Evolutionary conservation across 495 filamentous ascomycete genomes (phyloP).

Genomic region (Rostrohypoxylon terebratum): DNA sequence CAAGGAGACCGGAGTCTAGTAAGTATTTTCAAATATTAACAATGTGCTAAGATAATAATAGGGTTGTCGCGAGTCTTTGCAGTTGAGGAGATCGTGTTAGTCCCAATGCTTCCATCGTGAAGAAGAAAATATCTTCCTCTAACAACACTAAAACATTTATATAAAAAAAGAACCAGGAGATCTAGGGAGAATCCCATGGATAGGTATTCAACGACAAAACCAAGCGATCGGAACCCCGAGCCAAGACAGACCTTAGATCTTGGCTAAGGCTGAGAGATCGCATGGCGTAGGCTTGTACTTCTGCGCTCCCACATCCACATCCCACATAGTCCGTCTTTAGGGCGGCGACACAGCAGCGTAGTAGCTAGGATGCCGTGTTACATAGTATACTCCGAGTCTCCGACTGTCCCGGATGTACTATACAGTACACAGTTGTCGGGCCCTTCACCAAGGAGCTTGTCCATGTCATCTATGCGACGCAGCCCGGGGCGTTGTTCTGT

Average conservation of each 20-base stretch:
- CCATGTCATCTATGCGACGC: conserved; percentile 1
- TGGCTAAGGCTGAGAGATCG: conserved; percentile 3
- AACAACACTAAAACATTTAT: neutral
- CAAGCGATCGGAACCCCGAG: neutral
- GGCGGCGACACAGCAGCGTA: neutral
- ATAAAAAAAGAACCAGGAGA: neutral
- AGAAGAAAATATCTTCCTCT: neutral
- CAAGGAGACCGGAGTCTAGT: neutral
- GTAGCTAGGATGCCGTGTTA: neutral
- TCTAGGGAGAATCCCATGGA: neutral
- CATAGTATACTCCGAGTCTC: neutral
- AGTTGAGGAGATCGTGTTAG: neutral
- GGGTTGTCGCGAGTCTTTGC: neutral
- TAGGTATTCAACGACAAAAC: neutral
- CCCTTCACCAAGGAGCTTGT: neutral
- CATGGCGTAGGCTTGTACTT: conserved; percentile 1
- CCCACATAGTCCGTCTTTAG: conserved; percentile 1
- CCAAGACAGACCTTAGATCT: conserved; percentile 1
- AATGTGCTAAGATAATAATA: neutral
- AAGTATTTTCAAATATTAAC: neutral
- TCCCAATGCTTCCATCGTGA: neutral
- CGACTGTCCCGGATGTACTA: neutral
- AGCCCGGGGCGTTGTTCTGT: neutral
- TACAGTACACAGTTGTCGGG: neutral
- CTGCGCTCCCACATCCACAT: neutral